phyloP scores from a whole-genome alignment of 2,329 filamentous ascomycete species.

The Arthrinium phaeospermum region DNA sequence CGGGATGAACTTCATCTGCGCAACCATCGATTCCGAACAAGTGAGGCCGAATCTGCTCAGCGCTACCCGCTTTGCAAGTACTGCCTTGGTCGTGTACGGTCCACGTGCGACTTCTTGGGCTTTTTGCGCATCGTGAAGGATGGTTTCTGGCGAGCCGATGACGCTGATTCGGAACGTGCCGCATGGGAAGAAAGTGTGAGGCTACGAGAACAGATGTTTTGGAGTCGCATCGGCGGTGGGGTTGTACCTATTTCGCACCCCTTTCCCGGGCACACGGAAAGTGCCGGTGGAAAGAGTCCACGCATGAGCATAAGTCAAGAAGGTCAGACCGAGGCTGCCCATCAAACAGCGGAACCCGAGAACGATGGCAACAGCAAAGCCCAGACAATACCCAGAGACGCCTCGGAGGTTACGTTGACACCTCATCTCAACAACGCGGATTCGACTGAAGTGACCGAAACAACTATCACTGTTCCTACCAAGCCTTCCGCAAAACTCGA shows the following conservation, averaged over 20 bases:
- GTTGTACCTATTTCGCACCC: constrained; percentile 70
- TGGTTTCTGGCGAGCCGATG: constrained; percentile 86
- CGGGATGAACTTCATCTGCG: constrained; percentile 74
- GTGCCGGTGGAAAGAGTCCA: constrained; percentile 40
- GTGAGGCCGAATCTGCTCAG: constrained; percentile 84
- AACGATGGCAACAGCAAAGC: neutral
- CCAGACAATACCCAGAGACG: neutral
- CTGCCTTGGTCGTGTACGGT: constrained; percentile 82
- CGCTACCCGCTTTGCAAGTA: constrained; percentile 89
- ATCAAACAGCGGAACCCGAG: neutral
- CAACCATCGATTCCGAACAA: constrained; percentile 87
- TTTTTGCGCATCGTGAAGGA: constrained; percentile 92
- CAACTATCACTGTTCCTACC: neutral
- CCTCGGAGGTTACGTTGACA: constrained; percentile 14
- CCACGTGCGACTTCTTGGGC: constrained; percentile 90
- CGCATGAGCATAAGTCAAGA: constrained; percentile 45
- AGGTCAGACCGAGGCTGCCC: constrained; percentile 4
- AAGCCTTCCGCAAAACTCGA: neutral
- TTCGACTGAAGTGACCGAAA: neutral
- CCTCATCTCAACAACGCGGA: neutral
- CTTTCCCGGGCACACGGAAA: constrained; percentile 27
- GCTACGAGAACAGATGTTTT: constrained; percentile 94
- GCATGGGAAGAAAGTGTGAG: constrained; percentile 96
- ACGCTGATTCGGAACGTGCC: constrained; percentile 80
- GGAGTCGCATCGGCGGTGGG: constrained; percentile 89